Base-by-base conservation (phyloP, 1,139 yeast genomes). In the Suhomyces taliae region DNA sequence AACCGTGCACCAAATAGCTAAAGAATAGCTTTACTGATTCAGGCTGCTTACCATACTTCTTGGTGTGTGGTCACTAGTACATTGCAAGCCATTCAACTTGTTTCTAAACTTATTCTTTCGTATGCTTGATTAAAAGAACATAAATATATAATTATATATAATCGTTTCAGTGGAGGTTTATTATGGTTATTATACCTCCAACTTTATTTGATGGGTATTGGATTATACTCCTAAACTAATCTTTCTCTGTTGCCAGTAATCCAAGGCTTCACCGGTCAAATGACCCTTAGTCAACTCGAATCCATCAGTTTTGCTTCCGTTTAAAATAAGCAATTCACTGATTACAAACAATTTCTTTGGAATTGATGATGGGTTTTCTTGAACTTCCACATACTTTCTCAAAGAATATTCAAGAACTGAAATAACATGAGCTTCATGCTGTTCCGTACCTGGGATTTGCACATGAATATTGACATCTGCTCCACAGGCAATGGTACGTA, bases 311-410 rank as follows among this genome's bases (percentile, higher is more conserved):
- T 56, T 68, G 55, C 73, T 76, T 11, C 95, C 95, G 62, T 88
- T 87, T 51, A 87, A 73, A 4, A 85, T 57, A 11, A 91, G 68
- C 35, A 89, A 70, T 59, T 90, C 97, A 0, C 96, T 82, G 24
- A 87, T 69, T n/a, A 86, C 84, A 65, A 85, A 90, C 29, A 47
- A 76, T 42, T 65, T 64, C 29, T 29, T 31, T 2, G 46, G 46
- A 33, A 14, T 11, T 37, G 51, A 49, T 6, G 45, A 7, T 2
- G 54, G 36, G 9, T 44, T 53, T 11, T 49, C 36, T 7, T 61
- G 60, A 46, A 66, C 61, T 54, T 53, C 78, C 54, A 60, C 63
- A 44, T 72, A 74, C 51, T 84, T 83, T 12, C 81, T 64, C 37
- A 85, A 62, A 0, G 90, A 79, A 55, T 83, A 83, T 55, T 83